Base-by-base conservation (phyloP, 2,329 filamentous ascomycete species). In the Pseudogymnoascus pannorum region DNA sequence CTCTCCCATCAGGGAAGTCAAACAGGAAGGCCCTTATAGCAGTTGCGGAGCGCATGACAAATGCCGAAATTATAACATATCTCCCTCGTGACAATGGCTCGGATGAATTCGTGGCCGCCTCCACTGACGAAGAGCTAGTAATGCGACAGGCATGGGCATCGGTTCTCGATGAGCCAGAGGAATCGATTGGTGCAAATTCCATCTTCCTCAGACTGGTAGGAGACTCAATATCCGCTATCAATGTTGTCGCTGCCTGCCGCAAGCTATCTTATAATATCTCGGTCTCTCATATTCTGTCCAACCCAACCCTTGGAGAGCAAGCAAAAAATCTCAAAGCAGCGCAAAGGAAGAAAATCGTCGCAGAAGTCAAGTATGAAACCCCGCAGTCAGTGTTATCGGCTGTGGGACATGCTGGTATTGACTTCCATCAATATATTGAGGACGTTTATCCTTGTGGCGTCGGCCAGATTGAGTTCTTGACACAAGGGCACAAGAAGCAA, bases 211-310 rank as follows among this genome's bases (percentile, higher is more conserved):
- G 66, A 4, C 66, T 78, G 0, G 77, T 77, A 3, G 77, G 77
- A 2, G 77, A 79, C 44, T 79, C 77, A 8, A 77, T 79, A 31
- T 67, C 68, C 2, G 76, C 77, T 1, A 79, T 79, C 16, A 58
- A 40, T 36, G 36, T 38, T 12, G 57, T 35, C 18, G 33, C 48
- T 38, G 51, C 35, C 42, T 44, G 36, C 14, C 35, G 58, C 7
- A 26, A 44, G 22, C n/a, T 42, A 14, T 29, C 36, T 6, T 38
- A 42, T 12, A 59, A 38, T 6, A 59, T 59, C 58, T 38, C 36
- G 9, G 58, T 59, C 8, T 44, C 36, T 9, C 36, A 59, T 42
- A 44, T 59, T 7, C 35, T 59, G 5, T 42, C 36, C 24, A 59
- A 59, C 14, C 57, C 29, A 24, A 44, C 40, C 20, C 58, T 59